Evolutionary conservation across 306 rosid genomes (phyloP), one percentile per base, ranked within the genome.

Genomic region (Cicer arietinum): DNA sequence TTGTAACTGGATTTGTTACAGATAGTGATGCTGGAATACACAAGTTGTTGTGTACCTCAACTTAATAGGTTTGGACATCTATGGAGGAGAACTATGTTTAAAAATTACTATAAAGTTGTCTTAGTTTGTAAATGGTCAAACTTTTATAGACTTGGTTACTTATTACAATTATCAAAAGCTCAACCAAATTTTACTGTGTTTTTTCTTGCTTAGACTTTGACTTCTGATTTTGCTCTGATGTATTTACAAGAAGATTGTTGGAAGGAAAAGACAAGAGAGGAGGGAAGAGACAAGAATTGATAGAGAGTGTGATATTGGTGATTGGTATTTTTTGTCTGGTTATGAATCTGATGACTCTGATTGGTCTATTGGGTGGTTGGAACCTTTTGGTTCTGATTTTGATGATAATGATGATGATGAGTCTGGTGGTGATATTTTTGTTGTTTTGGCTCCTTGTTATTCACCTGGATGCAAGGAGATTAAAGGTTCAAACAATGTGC

Each of bases 311-410:
- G 74, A 44, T 51, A 96, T 88, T 65, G 75, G 74, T 85, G 79
- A 52, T 85, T 79, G 67, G 30, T 87, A 83, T 16, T 64, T 64
- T 48, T 69, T 89, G 80, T 90, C 90, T 0, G 90, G 86, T 58
- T 74, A 87, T 1, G 93, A 92, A 52, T 87, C 90, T 39, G 94
- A 90, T 68, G 96, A 83, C 65, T 85, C 91, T 1, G 92, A 92
- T 37, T 87, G 35, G 92, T 88, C 94, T 48, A 86, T 92, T 40
- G 97, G 96, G 16, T 92, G 97, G 97, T 68, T 82, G 62, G 96
- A 92, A 60, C 96, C 97, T 81, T 90, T 88, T 67, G 90, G 88
- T 46, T 82, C 88, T 61, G 90, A 78, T 70, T 92, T 92, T 67
- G 78, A 74, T 56, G 78, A 73, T 9, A 7, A 53, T 10, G 67